Percentiles rank a stretch among this genome's conserved stretches.
Evolutionary conservation across 2,329 filamentous ascomycete genomes (phyloP).

Genomic region (Calonectria honghensis): DNA sequence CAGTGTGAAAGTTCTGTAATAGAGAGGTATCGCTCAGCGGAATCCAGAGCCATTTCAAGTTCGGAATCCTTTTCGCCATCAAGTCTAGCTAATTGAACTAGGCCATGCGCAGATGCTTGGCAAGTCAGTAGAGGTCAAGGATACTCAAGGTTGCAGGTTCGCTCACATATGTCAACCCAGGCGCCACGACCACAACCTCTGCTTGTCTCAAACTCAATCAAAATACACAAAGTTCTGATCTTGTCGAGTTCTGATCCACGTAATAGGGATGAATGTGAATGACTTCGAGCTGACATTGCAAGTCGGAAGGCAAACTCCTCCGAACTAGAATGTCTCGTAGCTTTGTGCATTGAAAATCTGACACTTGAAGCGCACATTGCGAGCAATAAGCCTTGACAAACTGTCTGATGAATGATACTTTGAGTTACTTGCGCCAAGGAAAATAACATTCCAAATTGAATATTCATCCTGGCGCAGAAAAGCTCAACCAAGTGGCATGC

Average conservation of each 20-base stretch:
- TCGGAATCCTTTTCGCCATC: background rate
- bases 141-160: background rate
- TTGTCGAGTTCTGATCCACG: constrained; percentile 1
- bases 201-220: constrained; percentile 31
- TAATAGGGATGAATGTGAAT: background rate
- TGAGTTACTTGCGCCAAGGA: background rate
- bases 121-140: background rate
- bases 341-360: constrained; percentile 34
- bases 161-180: constrained; percentile 37
- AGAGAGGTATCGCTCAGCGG: constrained; percentile 8
- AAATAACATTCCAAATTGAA: constrained; percentile 26
- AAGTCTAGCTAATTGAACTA: constrained; percentile 19
- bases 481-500: constrained; percentile 23
- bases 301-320: constrained; percentile 2
- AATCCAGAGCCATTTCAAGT: background rate
- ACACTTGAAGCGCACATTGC: constrained; percentile 38
- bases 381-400: constrained; percentile 10
- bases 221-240: constrained; percentile 22
- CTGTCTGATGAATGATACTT: background rate
- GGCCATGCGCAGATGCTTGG: constrained; percentile 19
- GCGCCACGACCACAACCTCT: constrained; percentile 19
- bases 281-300: constrained; percentile 9
- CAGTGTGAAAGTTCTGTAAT: constrained; percentile 21
- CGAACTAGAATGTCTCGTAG: background rate
- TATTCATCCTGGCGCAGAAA: constrained; percentile 17